phyloP scores from a whole-genome alignment of 306 rosid species.

The Glycyrrhiza uralensis region DNA sequence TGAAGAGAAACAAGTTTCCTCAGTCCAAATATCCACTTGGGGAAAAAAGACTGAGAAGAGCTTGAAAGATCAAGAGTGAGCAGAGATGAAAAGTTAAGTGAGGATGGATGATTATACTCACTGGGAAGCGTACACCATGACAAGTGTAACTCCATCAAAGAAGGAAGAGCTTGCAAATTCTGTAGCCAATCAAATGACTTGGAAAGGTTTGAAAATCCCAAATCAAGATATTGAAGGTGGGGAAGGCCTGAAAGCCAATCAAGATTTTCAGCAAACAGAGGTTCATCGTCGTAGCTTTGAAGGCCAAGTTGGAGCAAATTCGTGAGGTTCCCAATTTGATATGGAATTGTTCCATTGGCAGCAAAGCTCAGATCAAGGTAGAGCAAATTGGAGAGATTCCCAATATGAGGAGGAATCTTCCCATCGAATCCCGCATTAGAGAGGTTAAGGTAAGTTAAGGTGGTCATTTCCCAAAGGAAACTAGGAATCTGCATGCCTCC shows the following conservation, averaged over 20 bases:
- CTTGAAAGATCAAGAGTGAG: not conserved
- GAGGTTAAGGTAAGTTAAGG: slow-evolving; percentile 6
- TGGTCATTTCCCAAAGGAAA: not conserved
- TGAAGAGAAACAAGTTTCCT: slow-evolving; percentile 2
- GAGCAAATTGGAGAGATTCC: not conserved
- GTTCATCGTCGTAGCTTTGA: no score
- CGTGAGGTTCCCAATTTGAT: slow-evolving; percentile 8
- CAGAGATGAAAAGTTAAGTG: not conserved
- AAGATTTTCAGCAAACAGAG: not conserved
- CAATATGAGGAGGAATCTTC: not conserved
- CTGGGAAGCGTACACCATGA: fast-evolving
- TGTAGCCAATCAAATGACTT: not conserved
- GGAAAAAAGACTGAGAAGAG: not conserved
- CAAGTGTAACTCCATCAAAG: slow-evolving; percentile 3
- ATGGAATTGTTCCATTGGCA: no score
- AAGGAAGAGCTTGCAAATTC: not conserved
- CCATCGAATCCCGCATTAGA: not conserved
- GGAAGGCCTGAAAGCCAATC: not conserved
- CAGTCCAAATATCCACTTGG: not conserved
- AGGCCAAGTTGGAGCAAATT: not conserved
- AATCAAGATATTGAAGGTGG: not conserved
- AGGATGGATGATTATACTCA: not conserved
- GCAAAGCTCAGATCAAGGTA: no score
- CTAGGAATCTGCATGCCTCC: not conserved
- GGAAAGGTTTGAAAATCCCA: not conserved